phyloP scores from a whole-genome alignment of 257 asterid species.

The Nicotiana benthamiana region DNA sequence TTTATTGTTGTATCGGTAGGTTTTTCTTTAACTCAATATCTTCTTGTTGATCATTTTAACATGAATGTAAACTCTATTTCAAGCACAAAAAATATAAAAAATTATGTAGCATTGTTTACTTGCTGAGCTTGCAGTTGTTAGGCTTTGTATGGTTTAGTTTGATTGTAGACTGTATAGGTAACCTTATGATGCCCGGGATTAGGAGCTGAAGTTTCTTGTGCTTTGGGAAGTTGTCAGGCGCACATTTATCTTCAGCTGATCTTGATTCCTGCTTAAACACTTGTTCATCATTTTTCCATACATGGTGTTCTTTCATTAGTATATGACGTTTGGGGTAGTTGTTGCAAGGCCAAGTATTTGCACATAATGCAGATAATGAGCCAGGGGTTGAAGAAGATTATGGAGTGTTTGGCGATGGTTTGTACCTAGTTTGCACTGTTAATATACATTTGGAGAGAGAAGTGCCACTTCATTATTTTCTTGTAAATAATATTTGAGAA shows the following conservation, averaged over 20 bases:
- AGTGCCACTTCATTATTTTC: neutral
- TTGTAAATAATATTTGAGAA: no score
- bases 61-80: neutral
- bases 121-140: neutral
- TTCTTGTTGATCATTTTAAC: neutral
- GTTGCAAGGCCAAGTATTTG: neutral
- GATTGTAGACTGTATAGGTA: constrained; percentile 1
- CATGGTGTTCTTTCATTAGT: neutral
- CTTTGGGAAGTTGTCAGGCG: neutral
- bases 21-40: neutral
- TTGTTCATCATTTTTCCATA: neutral
- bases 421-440: neutral
- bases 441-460: neutral
- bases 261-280: neutral
- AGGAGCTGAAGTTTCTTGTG: neutral
- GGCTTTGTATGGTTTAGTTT: neutral
- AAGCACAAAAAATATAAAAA: neutral
- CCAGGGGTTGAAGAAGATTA: neutral
- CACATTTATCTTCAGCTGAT: neutral
- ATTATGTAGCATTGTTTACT: neutral
- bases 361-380: neutral
- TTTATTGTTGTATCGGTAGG: neutral
- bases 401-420: neutral
- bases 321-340: neutral
- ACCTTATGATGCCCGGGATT: neutral